Conservation (phyloP, 2,329 filamentous ascomycete species). For the Aspergillus melleus region DNA sequence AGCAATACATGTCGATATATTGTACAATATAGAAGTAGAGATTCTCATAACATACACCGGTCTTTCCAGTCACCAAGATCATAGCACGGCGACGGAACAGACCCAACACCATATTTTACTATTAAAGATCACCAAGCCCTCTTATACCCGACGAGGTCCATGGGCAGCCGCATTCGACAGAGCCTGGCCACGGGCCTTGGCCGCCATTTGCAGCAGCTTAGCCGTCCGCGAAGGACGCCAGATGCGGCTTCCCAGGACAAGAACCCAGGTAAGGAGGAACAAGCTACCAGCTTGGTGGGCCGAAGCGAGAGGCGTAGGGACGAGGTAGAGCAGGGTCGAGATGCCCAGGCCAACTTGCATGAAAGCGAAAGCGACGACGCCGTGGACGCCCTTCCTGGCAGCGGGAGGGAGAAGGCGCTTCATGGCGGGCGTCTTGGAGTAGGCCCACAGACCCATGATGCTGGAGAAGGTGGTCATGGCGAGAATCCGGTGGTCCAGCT, state of each 20-base stretch:
- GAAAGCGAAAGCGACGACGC: conserved; percentile 78
- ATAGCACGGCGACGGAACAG: neutral
- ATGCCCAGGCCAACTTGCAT: conserved; percentile 87
- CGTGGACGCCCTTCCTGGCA: conserved; percentile 69
- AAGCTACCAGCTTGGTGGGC: conserved; percentile 90
- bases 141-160: conserved; percentile 21
- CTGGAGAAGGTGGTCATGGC: conserved; percentile 85
- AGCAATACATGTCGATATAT: neutral
- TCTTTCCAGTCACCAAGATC: neutral
- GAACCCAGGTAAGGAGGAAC: conserved; percentile 76
- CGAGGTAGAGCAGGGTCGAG: conserved; percentile 87
- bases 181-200: conserved; percentile 35
- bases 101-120: neutral
- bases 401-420: conserved; percentile 57
- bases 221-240: conserved; percentile 69
- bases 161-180: conserved; percentile 25
- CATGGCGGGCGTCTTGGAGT: conserved; percentile 66
- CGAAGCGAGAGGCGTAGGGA: conserved; percentile 83
- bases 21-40: conserved; percentile 16
- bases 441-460: conserved; percentile 77
- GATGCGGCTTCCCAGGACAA: conserved; percentile 76
- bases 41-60: conserved; percentile 25
- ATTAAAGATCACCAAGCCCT: neutral
- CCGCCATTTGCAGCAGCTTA: conserved; percentile 54
- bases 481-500: conserved; percentile 91